A percentile compares a stretch with the other conserved stretches of the same genome.
Evolutionary conservation across 139 green algal genomes (phyloP).

Genomic region (Nannochloris sp.): DNA sequence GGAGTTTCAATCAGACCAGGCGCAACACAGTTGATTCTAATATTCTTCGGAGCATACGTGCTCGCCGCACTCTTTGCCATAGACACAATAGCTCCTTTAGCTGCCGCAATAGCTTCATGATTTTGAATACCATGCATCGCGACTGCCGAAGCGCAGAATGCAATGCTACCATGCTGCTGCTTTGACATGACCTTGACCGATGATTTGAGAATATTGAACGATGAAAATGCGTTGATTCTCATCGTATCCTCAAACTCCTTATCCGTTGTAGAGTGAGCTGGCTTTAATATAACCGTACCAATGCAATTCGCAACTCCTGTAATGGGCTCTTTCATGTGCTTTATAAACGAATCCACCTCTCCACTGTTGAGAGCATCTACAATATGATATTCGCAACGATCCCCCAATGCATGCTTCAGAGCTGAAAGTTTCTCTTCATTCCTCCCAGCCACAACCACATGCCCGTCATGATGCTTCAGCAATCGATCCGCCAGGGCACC

Average conservation of each 20-base stretch:
- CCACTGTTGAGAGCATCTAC: constrained; percentile 11
- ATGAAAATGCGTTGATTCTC: constrained; percentile 52
- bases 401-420: constrained; percentile 16
- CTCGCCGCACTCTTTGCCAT: constrained; percentile 48
- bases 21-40: constrained; percentile 72
- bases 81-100: constrained; percentile 62
- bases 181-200: constrained; percentile 56
- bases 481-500: too few species aligned
- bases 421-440: constrained; percentile 37
- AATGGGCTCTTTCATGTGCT: constrained; percentile 33
- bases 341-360: constrained; percentile 40
- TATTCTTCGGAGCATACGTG: constrained; percentile 72
- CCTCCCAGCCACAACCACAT: constrained; percentile 46
- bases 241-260: constrained; percentile 47
- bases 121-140: constrained; percentile 38
- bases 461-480: constrained; percentile 6
- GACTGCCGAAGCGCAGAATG: constrained; percentile 53
- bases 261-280: constrained; percentile 54
- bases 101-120: constrained; percentile 76
- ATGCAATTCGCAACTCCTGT: constrained; percentile 71
- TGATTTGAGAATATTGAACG: constrained; percentile 63
- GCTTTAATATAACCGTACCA: constrained; percentile 63
- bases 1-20: constrained; percentile 49
- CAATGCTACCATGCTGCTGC: constrained; percentile 55
- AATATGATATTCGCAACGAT: not conserved